Evolutionary conservation across 768 basidiomycete genomes (phyloP).

Genomic region (Suillus variegatus): DNA sequence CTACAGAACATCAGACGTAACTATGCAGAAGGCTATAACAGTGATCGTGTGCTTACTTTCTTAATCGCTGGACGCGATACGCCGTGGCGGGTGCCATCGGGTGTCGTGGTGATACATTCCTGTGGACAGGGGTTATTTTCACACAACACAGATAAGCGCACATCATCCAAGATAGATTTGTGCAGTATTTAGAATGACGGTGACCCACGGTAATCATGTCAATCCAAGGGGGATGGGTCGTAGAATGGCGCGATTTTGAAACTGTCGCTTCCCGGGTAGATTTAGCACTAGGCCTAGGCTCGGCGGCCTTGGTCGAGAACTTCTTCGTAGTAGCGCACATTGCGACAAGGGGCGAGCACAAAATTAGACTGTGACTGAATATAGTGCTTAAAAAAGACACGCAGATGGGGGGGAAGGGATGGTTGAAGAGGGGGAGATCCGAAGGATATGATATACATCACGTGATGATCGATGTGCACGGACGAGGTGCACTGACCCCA

Average conservation of each 20-base stretch:
- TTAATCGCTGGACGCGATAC: constrained; percentile 81
- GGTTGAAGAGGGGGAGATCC: constrained; percentile 25
- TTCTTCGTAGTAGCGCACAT: constrained; percentile 39
- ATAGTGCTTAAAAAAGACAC: background rate
- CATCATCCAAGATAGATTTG: constrained; percentile 8
- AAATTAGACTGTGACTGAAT: constrained; percentile 4
- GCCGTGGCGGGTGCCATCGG: constrained; percentile 66
- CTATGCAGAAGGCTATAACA: background rate
- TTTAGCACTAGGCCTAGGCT: constrained; percentile 7
- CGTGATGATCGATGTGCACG: constrained; percentile 31
- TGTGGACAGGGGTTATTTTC: constrained; percentile 28
- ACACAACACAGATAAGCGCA: constrained; percentile 35
- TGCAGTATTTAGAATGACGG: constrained; percentile 25
- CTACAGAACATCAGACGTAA: constrained; percentile 25
- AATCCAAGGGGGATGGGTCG: constrained; percentile 53
- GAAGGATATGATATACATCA: constrained; percentile 22
- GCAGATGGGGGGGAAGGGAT: constrained; percentile 8
- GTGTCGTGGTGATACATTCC: constrained; percentile 72
- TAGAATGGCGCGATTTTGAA: constrained; percentile 36
- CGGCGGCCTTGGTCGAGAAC: constrained; percentile 36
- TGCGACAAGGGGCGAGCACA: constrained; percentile 2
- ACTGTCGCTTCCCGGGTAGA: constrained; percentile 32
- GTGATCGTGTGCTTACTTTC: constrained; percentile 57
- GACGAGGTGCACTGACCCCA: constrained; percentile 21
- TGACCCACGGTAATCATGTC: constrained; percentile 44